A percentile compares a stretch with the other conserved stretches of the same genome.
Conservation (phyloP, 345 rosid species). For the Salix purpurea region DNA sequence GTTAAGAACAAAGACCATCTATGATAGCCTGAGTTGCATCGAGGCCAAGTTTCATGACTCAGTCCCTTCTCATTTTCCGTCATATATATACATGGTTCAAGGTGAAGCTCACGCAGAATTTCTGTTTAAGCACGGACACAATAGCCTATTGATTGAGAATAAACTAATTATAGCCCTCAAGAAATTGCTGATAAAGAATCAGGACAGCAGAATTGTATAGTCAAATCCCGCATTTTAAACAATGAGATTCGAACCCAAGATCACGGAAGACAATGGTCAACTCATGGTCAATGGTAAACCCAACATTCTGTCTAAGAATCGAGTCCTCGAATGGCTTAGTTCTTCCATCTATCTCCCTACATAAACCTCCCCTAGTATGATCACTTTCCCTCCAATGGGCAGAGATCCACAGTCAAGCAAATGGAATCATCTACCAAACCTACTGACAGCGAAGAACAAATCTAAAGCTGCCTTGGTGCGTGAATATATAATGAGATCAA, state of each 20-base stretch:
- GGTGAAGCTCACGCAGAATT: too few relatives aligned
- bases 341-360: background rate
- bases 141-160: too few relatives aligned
- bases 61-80: too few relatives aligned
- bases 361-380: background rate
- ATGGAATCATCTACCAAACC: background rate
- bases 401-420: background rate
- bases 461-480: too few relatives aligned
- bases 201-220: background rate
- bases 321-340: too few relatives aligned
- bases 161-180: too few relatives aligned
- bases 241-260: background rate
- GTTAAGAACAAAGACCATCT: too few relatives aligned
- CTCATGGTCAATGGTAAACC: background rate
- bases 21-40: too few relatives aligned
- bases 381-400: background rate
- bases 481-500: background rate
- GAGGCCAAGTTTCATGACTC: too few relatives aligned
- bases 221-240: background rate
- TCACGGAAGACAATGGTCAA: background rate
- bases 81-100: too few relatives aligned
- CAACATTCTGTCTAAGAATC: background rate
- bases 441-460: background rate
- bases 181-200: too few relatives aligned
- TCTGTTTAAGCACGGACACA: too few relatives aligned